Evolutionary conservation across 179 eudicot genomes (phyloP), one percentile per base, ranked within the genome.

Genomic region (Nepenthes alata): DNA sequence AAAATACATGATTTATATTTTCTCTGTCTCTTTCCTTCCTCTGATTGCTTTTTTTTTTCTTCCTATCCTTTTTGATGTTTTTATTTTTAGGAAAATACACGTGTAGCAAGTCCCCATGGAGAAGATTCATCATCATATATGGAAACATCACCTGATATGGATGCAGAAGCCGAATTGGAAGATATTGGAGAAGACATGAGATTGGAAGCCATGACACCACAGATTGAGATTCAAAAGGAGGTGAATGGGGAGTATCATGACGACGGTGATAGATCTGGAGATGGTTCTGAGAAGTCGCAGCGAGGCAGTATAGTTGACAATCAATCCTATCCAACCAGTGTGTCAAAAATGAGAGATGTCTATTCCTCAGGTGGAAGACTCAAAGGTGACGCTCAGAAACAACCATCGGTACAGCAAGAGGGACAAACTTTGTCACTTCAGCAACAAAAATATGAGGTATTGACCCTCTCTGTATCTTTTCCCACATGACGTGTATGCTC

Each of bases 81-180:
- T 36, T 25, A 51, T 64, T 57, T 58, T 38, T 66, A 81, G 98
- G 87, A 73, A 41, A 65, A 52, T 39, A 67, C 78, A 64, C 84
- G 61, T 50, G 75, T 70, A 57, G 96, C 66, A 57, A 91, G 91
- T 78, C 96, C 85, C 5, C 61, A 56, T 67, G 83, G 78, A 50
- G 96, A 75, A 70, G 81, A 87, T 53, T 80, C 81, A 55, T 88
- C 96, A 54, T 83, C 95, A 15, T 81, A 85, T 78, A 74, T 86
- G 80, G 96, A 81, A 58, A 81, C 81, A 69, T 86, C 98, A 60
- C 78, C 72, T 35, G 84, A 85, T 41, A 72, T 58, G 49, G 82
- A 86, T 71, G 79, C 71, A 15, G 93, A 80, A 65, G 68, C 73
- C 14, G 85, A 79, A 53, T 60, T 75, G 64, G 87, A 84, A 75